Evolutionary conservation across 805 yeast genomes (phyloP).

Genomic region (Schwanniomyces polymorphus): DNA sequence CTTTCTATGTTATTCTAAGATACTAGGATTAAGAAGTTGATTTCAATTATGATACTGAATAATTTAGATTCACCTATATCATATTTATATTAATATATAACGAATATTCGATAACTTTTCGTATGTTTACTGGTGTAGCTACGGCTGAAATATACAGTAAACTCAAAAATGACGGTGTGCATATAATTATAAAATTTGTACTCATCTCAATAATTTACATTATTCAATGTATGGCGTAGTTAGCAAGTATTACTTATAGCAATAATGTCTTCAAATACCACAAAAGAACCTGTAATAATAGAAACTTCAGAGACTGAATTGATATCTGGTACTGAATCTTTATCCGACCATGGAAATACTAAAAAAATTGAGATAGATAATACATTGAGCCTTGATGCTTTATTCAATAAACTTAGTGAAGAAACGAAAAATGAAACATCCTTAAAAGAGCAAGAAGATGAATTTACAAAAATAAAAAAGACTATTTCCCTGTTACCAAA

Average conservation of each 20-base stretch:
- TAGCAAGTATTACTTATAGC: not conserved
- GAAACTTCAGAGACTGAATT: conserved; percentile 26
- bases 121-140: too few relatives aligned
- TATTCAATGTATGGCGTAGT: not conserved
- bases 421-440: conserved; percentile 14
- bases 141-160: too few relatives aligned
- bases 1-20: conserved; percentile 53
- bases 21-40: conserved; percentile 13
- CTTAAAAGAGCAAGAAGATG: conserved; percentile 11
- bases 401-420: conserved; percentile 29
- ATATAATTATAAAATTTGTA: not conserved
- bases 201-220: not conserved
- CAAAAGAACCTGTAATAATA: conserved; percentile 11
- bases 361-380: conserved; percentile 7
- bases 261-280: conserved; percentile 13
- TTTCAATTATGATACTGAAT: not conserved
- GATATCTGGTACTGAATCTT: conserved; percentile 23
- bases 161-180: not conserved
- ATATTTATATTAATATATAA: too few relatives aligned
- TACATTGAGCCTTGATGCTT: conserved; percentile 26
- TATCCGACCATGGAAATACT: conserved; percentile 14
- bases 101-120: not conserved
- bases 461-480: conserved; percentile 34
- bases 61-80: not conserved
- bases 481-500: conserved; percentile 40